Percentiles rank a stretch among this genome's conserved stretches.
Evolutionary conservation across 345 rosid species (phyloP).

Genomic region (Citrus sp.): DNA sequence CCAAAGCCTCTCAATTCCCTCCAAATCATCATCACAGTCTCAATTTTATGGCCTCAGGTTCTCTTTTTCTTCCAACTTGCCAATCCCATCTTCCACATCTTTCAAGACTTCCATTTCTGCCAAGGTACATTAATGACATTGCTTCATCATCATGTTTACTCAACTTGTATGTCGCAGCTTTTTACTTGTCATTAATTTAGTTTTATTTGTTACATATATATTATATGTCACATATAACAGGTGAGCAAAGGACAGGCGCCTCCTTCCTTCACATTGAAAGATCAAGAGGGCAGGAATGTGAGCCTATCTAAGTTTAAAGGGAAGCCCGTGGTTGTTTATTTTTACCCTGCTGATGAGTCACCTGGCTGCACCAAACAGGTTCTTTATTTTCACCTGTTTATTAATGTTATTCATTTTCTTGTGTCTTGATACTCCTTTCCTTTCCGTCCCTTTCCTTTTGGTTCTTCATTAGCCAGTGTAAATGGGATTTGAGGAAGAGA

Average conservation of each 20-base stretch:
- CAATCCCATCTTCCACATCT: slow-evolving; percentile 33
- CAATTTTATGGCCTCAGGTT: slow-evolving; percentile 61
- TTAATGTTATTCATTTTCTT: not conserved
- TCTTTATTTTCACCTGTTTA: not conserved
- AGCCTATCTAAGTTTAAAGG: slow-evolving; percentile 78
- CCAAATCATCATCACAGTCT: slow-evolving; percentile 63
- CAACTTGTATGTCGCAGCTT: not conserved
- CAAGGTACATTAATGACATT: slow-evolving; percentile 56
- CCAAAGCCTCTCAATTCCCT: slow-evolving; percentile 19
- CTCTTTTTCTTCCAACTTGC: slow-evolving; percentile 36
- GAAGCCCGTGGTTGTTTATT: slow-evolving; percentile 89
- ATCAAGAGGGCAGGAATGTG: slow-evolving; percentile 83
- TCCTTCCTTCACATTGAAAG: slow-evolving; percentile 80
- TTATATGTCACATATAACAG: slow-evolving; percentile 24
- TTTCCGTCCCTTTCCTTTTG: not conserved
- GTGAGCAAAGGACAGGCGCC: slow-evolving; percentile 73
- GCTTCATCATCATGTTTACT: not conserved
- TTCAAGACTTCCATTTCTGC: slow-evolving; percentile 50
- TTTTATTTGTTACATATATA: not conserved
- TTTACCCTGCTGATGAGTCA: slow-evolving; percentile 95
- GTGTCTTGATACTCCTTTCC: not conserved
- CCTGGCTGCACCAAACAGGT: slow-evolving; percentile 99
- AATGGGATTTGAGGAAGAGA: not conserved
- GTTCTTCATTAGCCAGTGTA: not conserved
- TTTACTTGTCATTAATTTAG: not conserved